phyloP scores from a whole-genome alignment of 2,329 filamentous ascomycete species.

The Cladosporium sp. region DNA sequence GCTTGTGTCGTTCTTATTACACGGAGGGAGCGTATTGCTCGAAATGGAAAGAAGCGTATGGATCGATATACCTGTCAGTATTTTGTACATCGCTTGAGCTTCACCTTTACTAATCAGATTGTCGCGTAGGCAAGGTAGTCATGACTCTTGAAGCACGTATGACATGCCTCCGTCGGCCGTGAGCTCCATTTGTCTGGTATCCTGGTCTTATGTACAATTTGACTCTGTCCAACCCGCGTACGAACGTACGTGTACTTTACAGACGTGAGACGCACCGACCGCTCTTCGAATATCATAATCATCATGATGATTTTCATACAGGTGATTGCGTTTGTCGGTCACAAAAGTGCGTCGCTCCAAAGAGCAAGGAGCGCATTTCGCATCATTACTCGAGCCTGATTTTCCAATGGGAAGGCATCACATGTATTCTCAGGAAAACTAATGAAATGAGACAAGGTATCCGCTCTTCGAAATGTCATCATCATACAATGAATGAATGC shows the following conservation, averaged over 20 bases:
- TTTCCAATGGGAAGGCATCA: no score
- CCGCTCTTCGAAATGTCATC: no score
- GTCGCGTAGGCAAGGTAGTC: not conserved
- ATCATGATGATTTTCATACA: not conserved
- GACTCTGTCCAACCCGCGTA: not conserved
- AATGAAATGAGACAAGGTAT: no score
- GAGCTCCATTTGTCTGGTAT: not conserved
- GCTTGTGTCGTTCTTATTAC: not conserved
- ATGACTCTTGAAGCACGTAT: no score
- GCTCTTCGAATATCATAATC: not conserved
- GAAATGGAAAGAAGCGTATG: not conserved
- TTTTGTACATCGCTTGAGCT: not conserved
- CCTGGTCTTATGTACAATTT: not conserved
- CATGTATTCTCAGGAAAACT: no score
- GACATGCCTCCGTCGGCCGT: no score
- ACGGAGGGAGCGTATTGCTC: not conserved
- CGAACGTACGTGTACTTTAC: not conserved
- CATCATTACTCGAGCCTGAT: no score
- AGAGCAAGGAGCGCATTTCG: no score
- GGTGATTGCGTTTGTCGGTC: not conserved
- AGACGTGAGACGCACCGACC: not conserved
- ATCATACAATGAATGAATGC: no score
- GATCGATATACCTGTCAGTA: not conserved
- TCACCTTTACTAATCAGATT: not conserved
- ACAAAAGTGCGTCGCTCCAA: no score